Base-by-base conservation (phyloP, 441 rosid species). In the Flueggea neowawraea region DNA sequence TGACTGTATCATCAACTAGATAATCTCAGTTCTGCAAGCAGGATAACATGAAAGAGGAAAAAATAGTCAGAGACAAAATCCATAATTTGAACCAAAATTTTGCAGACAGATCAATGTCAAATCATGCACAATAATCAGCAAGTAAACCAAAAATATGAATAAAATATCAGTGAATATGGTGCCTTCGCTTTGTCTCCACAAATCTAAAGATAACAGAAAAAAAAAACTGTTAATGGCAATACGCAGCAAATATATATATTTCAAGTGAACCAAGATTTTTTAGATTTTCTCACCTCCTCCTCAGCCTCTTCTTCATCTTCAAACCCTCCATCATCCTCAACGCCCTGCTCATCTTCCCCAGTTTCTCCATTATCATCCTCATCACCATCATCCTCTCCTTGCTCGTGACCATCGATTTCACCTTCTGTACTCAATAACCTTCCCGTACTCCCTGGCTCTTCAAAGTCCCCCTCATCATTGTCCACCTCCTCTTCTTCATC, bases 361-460 rank as follows among this genome's bases (percentile, higher is more conserved):
- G 89, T 83, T 78, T 84, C 92, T 16, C 92, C 89, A 73, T 64
- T 70, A 64, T 74, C 81, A 58, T 82, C 87, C 22, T 75, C 87
- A 7, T 76, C 87, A 16, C 61, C 87, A 61, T 80, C 86, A 28
- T 83, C 87, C 60, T 86, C 92, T 10, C 89, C 92, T 56, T 79
- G 88, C 54, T 84, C 92, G 77, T 87, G 93, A 16, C 82, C 93
- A 76, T 87, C 93, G 73, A 87, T 87, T 78, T 84, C 93, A 32
- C 86, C 90, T 53, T 80, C 87, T 3, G 82, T 70, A 52, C 84
- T 72, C 0, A 69, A 73, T 67, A 84, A 58, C 59, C 80, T 55
- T 15, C 83, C 74, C 2, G 72, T 73, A 63, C 76, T 79, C 70
- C 65, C 83, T 1, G 78, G 84, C 65, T 71, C 81, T 5, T 62